Evolutionary conservation across 1,284 basidiomycete species (phyloP), one percentile per base, ranked within the genome.

Genomic region (Inonotus obliquus): DNA sequence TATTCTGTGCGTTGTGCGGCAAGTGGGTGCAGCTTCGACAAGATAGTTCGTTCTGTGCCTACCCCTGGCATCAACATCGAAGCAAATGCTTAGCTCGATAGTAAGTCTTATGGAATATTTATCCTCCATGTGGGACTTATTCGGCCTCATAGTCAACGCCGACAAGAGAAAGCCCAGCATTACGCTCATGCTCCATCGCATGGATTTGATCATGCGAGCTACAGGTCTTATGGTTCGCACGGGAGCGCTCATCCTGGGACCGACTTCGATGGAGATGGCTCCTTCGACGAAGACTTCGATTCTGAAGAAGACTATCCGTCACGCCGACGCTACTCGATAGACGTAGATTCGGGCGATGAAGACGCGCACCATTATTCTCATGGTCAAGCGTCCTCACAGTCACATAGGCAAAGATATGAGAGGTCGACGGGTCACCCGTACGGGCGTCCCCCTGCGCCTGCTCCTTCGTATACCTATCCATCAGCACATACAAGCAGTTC

Each of bases 11-110:
- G 4, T 72, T 89, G 1, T 91, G 89, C 69, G 77, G 81, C 67
- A 90, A 91, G 72, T 91, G 88, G 89, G 87, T 90, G 0, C 87
- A 89, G 70, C 76, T 90, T 29, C 73, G 88, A 53, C 87, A 89
- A 69, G 87, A 90, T 67, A 81, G 79, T 63, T 83, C 82, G 51
- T 90, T 84, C 70, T 90, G 88, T 65, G 85, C 87, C 54, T 88
- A 89, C 70, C 87, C 88, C 25, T 90, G 88, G 87, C 69, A 83
- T 59, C 86, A 89, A 71, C 87, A 90, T 69, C 79, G 85, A n/a
- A 80, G 77, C 45, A 89, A 89, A 71, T 90, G 88, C 73, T 68
- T 87, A 47, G 79, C 81, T 32, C 74, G 85, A 69, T 79, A 83
- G 87, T 89, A 68, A 68, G 85, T 84, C 32, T 14, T 23, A 13